phyloP scores from a whole-genome alignment of 2,329 filamentous ascomycete species.

The Ceratocystis ficicola region DNA sequence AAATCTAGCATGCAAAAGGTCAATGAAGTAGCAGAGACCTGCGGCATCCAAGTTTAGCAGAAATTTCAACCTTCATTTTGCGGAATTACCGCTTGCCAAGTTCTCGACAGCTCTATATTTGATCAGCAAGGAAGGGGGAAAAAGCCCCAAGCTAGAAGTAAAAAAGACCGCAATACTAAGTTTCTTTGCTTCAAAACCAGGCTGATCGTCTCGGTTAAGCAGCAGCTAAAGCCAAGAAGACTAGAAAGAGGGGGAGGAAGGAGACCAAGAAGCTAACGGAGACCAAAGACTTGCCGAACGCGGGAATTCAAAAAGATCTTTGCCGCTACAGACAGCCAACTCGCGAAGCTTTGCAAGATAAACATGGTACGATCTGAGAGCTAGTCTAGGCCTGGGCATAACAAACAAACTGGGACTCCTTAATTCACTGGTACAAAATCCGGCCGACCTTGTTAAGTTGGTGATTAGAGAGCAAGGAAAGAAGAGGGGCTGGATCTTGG shows the following conservation, averaged over 20 bases:
- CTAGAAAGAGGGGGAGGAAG: not conserved
- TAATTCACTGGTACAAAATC: not conserved
- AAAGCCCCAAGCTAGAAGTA: not conserved
- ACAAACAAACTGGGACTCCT: too few relatives aligned
- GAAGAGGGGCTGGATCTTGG: constrained; percentile 5
- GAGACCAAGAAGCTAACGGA: not conserved
- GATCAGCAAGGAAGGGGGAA: not conserved
- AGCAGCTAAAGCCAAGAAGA: not conserved
- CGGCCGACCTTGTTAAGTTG: not conserved
- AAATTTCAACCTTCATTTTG: constrained; percentile 1
- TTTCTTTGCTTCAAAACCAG: not conserved
- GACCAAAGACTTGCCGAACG: not conserved
- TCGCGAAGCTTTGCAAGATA: too few relatives aligned
- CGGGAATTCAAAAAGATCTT: not conserved
- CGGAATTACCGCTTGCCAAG: not conserved
- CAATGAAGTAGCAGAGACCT: not conserved
- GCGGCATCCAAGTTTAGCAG: not conserved
- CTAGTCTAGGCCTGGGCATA: too few relatives aligned
- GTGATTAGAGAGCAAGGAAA: not conserved
- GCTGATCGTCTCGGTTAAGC: not conserved
- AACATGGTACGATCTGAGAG: too few relatives aligned
- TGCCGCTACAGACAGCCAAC: too few relatives aligned
- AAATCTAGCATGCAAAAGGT: constrained; percentile 1
- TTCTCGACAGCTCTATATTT: not conserved
- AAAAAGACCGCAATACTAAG: not conserved